Evolutionary conservation across 2,329 filamentous ascomycete genomes (phyloP).

Genomic region (Trichoderma pleuroti): DNA sequence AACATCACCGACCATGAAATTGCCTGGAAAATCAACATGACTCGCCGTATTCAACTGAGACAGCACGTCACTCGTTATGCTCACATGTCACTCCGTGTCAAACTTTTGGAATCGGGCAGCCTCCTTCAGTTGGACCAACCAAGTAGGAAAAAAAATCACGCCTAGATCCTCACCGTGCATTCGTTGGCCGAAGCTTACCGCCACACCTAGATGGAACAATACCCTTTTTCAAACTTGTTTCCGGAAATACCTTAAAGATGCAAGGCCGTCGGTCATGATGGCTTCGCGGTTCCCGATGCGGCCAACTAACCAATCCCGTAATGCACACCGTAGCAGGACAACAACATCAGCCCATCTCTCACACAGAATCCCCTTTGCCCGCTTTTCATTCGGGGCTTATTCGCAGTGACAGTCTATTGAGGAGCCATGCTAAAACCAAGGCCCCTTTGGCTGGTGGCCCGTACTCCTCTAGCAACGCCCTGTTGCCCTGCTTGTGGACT

Average conservation of each 20-base stretch:
- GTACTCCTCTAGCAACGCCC: background rate
- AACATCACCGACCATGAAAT: too few relatives aligned
- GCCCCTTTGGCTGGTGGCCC: background rate
- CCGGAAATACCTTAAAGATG: background rate
- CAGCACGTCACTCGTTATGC: background rate
- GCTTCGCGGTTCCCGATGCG: background rate
- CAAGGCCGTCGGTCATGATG: background rate
- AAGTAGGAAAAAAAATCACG: background rate
- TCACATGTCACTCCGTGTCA: background rate
- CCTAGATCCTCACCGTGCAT: background rate
- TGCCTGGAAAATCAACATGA: background rate
- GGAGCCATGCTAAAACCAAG: background rate
- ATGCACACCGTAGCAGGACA: background rate
- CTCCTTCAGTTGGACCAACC: background rate
- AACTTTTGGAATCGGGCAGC: background rate
- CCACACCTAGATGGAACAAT: background rate
- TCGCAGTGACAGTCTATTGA: background rate
- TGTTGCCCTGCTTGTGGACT: background rate
- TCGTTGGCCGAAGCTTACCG: background rate
- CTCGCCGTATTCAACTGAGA: background rate
- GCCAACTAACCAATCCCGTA: background rate
- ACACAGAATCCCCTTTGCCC: background rate
- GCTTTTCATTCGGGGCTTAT: background rate
- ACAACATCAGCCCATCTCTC: background rate
- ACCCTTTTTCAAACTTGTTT: background rate